Conservation (phyloP, 1,139 yeast species). For the Saccharomyces hybrid region DNA sequence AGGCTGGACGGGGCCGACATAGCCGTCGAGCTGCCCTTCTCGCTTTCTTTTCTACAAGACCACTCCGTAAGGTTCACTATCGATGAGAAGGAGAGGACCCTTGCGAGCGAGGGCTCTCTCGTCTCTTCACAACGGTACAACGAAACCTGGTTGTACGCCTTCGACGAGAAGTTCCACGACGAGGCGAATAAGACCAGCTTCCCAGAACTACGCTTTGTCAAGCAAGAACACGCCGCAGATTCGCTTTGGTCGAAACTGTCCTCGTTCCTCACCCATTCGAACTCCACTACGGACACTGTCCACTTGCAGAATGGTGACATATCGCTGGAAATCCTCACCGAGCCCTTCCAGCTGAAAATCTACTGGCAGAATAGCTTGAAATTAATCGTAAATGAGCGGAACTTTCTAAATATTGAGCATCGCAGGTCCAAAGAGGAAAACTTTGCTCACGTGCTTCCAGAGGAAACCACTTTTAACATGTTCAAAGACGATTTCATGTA, state of each 20-base stretch:
- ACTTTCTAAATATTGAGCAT: slow-evolving; percentile 74
- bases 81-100: slow-evolving; percentile 47
- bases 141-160: slow-evolving; percentile 56
- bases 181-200: not conserved
- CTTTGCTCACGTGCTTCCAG: slow-evolving; percentile 34
- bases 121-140: slow-evolving; percentile 40
- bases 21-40: slow-evolving; percentile 42
- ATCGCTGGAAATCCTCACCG: slow-evolving; percentile 36
- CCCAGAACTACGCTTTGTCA: not conserved
- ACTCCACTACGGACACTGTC: slow-evolving; percentile 3
- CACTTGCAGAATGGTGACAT: slow-evolving; percentile 39
- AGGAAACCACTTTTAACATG: slow-evolving; percentile 52
- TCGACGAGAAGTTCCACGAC: slow-evolving; percentile 28
- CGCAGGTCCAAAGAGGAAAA: slow-evolving; percentile 45
- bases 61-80: slow-evolving; percentile 49
- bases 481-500: slow-evolving; percentile 57
- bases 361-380: slow-evolving; percentile 35
- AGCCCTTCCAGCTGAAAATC: slow-evolving; percentile 50
- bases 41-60: slow-evolving; percentile 43
- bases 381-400: slow-evolving; percentile 49
- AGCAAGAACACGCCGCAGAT: not conserved
- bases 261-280: not conserved
- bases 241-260: not conserved
- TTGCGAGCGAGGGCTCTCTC: not conserved
- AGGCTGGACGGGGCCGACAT: slow-evolving; percentile 12